Evolutionary conservation across 2,329 filamentous ascomycete species (phyloP).

Genomic region (Talaromyces islandicus): DNA sequence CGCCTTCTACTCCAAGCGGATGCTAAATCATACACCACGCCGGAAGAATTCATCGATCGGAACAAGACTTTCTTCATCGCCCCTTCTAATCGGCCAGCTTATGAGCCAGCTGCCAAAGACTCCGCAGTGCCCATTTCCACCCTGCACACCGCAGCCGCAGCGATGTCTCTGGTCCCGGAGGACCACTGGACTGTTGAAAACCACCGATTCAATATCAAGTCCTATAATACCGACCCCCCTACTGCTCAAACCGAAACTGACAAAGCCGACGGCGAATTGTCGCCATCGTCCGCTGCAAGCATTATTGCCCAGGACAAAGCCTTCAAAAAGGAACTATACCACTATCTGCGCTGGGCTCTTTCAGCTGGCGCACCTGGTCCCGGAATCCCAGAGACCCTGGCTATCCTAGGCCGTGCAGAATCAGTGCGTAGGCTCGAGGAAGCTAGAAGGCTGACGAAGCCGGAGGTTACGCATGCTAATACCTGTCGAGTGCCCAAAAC

Average conservation of each 20-base stretch:
- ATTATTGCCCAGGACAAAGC: conserved; percentile 23
- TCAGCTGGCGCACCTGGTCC: conserved; percentile 49
- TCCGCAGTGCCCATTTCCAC: conserved; percentile 23
- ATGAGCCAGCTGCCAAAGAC: conserved; percentile 14
- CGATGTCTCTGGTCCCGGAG: conserved; percentile 36
- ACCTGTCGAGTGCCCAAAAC: conserved; percentile 7
- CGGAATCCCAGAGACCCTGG: conserved; percentile 48
- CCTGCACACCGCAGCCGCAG: conserved; percentile 40
- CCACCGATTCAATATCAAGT: conserved; percentile 34
- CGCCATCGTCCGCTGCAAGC: conserved; percentile 2
- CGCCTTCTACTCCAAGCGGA: conserved; percentile 41
- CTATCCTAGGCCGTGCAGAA: conserved; percentile 49
- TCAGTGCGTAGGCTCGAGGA: conserved; percentile 41
- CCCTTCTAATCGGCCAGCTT: conserved; percentile 20
- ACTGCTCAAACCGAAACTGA: background rate
- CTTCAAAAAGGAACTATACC: conserved; percentile 45
- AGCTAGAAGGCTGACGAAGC: conserved; percentile 27
- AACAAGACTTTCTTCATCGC: conserved; percentile 55
- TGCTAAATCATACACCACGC: conserved; percentile 52
- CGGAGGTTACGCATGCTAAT: background rate
- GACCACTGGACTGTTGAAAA: conserved; percentile 35
- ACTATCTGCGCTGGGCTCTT: conserved; percentile 53
- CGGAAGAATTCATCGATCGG: conserved; percentile 49
- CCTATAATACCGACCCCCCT: conserved; percentile 22
- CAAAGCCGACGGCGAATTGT: background rate